Percentiles rank a stretch among this genome's conserved stretches.
These are phyloP conservation scores for Acer negundo DNA, from an alignment of 345 rosid species.

Conservation along the genomic window DNA sequence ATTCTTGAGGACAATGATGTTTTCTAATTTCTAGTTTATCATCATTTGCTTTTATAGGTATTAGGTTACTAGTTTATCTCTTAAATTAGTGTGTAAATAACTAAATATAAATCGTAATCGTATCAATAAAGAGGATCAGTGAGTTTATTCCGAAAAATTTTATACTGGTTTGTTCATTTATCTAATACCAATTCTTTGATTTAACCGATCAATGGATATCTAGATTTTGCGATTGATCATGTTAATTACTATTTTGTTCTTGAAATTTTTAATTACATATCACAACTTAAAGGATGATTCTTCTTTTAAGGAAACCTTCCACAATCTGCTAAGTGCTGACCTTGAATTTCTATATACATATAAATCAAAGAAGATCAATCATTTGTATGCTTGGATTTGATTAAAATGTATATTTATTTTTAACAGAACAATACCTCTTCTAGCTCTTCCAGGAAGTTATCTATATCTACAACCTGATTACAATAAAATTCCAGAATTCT, in stretches of 20 bases:
- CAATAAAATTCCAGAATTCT: background rate
- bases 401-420: background rate
- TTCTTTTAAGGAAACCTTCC: no score
- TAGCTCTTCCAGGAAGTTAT: background rate
- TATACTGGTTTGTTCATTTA: background rate
- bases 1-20: background rate
- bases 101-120: background rate
- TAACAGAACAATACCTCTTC: background rate
- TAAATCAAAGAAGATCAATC: background rate
- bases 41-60: background rate
- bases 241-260: no score
- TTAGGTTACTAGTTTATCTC: background rate
- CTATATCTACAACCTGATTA: background rate
- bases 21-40: background rate
- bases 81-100: background rate
- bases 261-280: background rate
- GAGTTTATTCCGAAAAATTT: background rate
- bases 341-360: background rate
- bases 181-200: background rate
- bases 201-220: background rate
- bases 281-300: no score
- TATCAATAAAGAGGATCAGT: background rate
- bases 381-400: background rate
- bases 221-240: background rate
- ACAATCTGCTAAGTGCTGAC: no score